A percentile compares a stretch with the other conserved stretches of the same genome.
Evolutionary conservation across 371 early-diverging fungal genomes (phyloP).

Genomic region (Actinomucor elegans): DNA sequence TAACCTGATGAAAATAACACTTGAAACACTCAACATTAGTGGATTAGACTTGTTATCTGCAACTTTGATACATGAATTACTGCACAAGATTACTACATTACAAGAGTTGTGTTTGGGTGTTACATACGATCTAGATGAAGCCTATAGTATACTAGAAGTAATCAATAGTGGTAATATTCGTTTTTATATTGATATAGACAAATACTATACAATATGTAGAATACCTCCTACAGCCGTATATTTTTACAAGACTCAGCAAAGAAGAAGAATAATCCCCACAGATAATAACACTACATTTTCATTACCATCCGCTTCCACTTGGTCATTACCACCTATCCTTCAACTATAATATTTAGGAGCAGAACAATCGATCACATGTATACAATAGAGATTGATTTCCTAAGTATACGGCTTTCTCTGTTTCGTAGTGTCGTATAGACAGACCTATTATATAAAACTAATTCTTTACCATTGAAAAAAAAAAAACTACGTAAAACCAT

Average conservation of each 20-base stretch:
- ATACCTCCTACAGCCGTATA: background rate
- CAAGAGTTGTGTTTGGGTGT: constrained; percentile 20
- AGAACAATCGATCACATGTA: constrained; percentile 3
- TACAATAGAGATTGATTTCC: too few relatives aligned
- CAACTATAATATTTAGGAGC: constrained; percentile 2
- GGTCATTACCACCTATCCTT: constrained; percentile 8
- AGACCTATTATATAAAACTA: too few relatives aligned
- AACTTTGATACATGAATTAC: constrained; percentile 10
- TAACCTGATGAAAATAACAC: constrained; percentile 2
- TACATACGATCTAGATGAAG: constrained; percentile 24
- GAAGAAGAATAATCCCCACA: background rate
- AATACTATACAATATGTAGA: constrained; percentile 23
- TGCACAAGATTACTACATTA: constrained; percentile 7
- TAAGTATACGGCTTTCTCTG: too few relatives aligned
- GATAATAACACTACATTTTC: background rate
- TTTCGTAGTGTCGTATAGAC: too few relatives aligned
- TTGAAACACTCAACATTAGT: constrained; percentile 30
- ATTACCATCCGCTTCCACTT: constrained; percentile 18
- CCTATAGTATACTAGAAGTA: constrained; percentile 15
- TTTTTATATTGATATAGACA: constrained; percentile 25
- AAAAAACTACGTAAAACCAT: too few relatives aligned
- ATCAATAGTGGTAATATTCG: constrained; percentile 6
- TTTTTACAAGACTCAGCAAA: background rate
- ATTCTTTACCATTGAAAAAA: too few relatives aligned
- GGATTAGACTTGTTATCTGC: constrained; percentile 17